These are phyloP conservation scores for Butyriboletus loyo DNA, from an alignment of 768 basidiomycete genomes.

Conservation along the genomic window DNA sequence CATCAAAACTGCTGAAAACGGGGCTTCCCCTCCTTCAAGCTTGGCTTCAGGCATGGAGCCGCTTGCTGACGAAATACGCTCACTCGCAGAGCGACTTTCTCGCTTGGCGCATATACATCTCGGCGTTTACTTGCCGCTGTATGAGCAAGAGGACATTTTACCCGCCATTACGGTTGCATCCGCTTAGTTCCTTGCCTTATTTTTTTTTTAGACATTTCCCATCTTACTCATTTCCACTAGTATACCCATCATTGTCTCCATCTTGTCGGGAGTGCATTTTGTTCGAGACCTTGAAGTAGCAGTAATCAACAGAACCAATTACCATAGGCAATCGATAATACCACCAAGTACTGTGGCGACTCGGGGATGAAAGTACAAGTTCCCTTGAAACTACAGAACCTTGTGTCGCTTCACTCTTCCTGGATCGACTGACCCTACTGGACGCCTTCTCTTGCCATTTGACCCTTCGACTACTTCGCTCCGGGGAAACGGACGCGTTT, in stretches of 20 bases:
- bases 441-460: conserved; percentile 15
- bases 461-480: conserved; percentile 12
- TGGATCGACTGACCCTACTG: conserved; percentile 8
- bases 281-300: conserved; percentile 26
- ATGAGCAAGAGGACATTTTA: conserved; percentile 56
- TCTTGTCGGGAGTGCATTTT: conserved; percentile 28
- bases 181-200: conserved; percentile 15
- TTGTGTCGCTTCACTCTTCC: conserved; percentile 24
- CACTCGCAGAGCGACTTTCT: conserved; percentile 67
- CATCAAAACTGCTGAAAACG: conserved; percentile 26
- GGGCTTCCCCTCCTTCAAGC: conserved; percentile 5
- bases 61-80: conserved; percentile 60
- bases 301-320: conserved; percentile 28
- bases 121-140: conserved; percentile 72
- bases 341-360: neutral
- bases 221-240: conserved; percentile 12
- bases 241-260: conserved; percentile 31
- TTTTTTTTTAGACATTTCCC: conserved; percentile 21
- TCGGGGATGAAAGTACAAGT: neutral
- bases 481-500: conserved; percentile 62
- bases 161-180: conserved; percentile 21
- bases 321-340: conserved; percentile 31
- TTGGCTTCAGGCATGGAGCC: conserved; percentile 66
- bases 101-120: conserved; percentile 73
- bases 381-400: conserved; percentile 5